Evolutionary conservation across 192 early-diverging fungal species (phyloP), one percentile per base, ranked within the genome.

Genomic region (Gonapodya sp.): DNA sequence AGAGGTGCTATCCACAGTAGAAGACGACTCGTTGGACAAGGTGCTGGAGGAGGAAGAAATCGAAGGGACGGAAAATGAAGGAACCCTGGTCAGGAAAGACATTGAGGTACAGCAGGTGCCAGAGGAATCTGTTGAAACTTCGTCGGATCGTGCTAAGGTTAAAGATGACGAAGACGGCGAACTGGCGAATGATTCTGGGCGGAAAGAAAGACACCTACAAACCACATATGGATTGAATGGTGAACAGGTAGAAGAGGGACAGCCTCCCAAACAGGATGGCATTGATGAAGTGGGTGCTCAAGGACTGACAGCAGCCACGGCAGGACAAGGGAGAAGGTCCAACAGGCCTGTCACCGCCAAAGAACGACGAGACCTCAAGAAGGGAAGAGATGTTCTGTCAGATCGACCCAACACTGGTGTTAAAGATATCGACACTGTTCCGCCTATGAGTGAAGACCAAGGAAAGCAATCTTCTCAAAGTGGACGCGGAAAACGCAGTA

Each of bases 401-500:
- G 8, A 8, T 36, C 32, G 32, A 36, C 79, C 37, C 33, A 36
- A 80, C 34, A 36, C 34, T 2, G 37, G 79, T 35, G 32, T 34
- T 73, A 36, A 33, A 80, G 74, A 80, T 30, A 80, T 36, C 14
- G 32, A 34, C 18, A 36, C 36, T 75, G 16, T 33, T 24, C 18
- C 36, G 0, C 0, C n/a, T n/a, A 36, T 36, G 1, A 18, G 18
- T 0, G n/a, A 36, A 33, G 35, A 80, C 34, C 14, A 73, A 34
- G 1, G 73, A 1, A 0, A 31, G 31, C 74, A 33, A 0, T 36
- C 79, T 64, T 35, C 80, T 34, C 37, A 85, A 18, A 73, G 82
- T 35, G 84, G 90, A 16, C 94, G 97, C 64, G 97, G 97, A 32
- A 95, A 96, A 82, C 92, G 91, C 79, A 91, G 92, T 36, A 98